Conservation (phyloP, 805 yeast genomes). For the Saturnispora halmiae region DNA sequence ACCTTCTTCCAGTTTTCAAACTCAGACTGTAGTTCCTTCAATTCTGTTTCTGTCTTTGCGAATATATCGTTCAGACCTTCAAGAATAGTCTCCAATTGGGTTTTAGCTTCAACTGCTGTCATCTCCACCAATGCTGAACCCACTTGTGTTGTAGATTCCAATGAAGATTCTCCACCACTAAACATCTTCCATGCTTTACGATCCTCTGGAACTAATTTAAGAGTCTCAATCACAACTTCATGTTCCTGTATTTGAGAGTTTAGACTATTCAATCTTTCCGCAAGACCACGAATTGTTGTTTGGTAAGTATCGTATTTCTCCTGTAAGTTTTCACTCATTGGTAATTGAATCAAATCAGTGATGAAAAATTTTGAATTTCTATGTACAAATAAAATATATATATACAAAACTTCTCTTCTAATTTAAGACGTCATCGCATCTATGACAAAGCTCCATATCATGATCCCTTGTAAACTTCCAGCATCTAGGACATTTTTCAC, state of each 20-base stretch:
- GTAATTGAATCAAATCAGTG: background rate
- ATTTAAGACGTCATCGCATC: constrained; percentile 45
- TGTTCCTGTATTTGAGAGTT: constrained; percentile 39
- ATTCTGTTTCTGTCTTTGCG: constrained; percentile 32
- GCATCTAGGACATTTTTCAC: constrained; percentile 82
- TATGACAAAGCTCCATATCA: constrained; percentile 49
- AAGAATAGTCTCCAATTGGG: constrained; percentile 48
- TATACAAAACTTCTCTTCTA: background rate
- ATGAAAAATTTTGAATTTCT: constrained; percentile 1
- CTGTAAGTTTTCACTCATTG: constrained; percentile 29
- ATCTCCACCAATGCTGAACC: constrained; percentile 63
- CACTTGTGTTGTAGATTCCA: background rate
- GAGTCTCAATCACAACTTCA: constrained; percentile 50
- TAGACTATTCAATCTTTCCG: constrained; percentile 38
- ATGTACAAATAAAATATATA: constrained; percentile 1
- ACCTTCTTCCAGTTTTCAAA: constrained; percentile 42
- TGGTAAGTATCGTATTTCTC: constrained; percentile 44
- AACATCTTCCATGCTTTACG: constrained; percentile 89
- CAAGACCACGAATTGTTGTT: constrained; percentile 37
- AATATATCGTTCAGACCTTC: constrained; percentile 37
- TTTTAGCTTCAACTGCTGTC: constrained; percentile 66
- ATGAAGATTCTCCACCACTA: constrained; percentile 44
- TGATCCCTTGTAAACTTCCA: constrained; percentile 65
- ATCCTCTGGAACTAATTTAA: constrained; percentile 39
- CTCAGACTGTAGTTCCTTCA: constrained; percentile 31